Evolutionary conservation across 805 yeast genomes (phyloP).

Genomic region (Candida awuae): DNA sequence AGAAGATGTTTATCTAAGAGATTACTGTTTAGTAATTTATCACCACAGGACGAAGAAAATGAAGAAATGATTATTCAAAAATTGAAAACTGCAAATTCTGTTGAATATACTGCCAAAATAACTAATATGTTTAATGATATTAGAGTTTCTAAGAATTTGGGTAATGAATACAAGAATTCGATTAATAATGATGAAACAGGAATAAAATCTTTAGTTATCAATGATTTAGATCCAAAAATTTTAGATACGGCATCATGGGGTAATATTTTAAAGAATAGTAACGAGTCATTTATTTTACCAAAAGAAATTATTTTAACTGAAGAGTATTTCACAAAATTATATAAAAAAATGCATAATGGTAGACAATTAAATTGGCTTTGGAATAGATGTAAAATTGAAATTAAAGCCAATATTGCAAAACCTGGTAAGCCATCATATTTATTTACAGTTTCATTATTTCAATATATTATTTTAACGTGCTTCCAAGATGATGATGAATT

Average conservation of each 20-base stretch:
- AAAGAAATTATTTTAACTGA: constrained; percentile 54
- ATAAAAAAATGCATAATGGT: constrained; percentile 71
- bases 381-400: constrained; percentile 88
- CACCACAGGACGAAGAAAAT: constrained; percentile 75
- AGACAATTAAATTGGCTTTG: constrained; percentile 92
- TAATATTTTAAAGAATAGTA: constrained; percentile 23
- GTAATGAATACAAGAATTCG: constrained; percentile 16
- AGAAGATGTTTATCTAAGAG: constrained; percentile 84
- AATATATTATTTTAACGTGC: constrained; percentile 79
- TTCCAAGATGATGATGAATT: constrained; percentile 63
- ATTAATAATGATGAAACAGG: neutral
- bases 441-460: constrained; percentile 77
- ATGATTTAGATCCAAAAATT: constrained; percentile 28
- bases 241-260: constrained; percentile 28
- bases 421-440: constrained; percentile 75
- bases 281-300: constrained; percentile 55
- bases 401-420: constrained; percentile 76
- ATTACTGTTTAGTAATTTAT: constrained; percentile 63
- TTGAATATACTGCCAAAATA: constrained; percentile 88
- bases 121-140: constrained; percentile 96
- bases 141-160: constrained; percentile 72
- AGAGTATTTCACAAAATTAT: constrained; percentile 59
- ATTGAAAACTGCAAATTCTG: constrained; percentile 80
- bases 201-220: constrained; percentile 10
- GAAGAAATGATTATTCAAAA: constrained; percentile 82